phyloP scores from a whole-genome alignment of 2,329 filamentous ascomycete species.

The Fusarium tupiense region DNA sequence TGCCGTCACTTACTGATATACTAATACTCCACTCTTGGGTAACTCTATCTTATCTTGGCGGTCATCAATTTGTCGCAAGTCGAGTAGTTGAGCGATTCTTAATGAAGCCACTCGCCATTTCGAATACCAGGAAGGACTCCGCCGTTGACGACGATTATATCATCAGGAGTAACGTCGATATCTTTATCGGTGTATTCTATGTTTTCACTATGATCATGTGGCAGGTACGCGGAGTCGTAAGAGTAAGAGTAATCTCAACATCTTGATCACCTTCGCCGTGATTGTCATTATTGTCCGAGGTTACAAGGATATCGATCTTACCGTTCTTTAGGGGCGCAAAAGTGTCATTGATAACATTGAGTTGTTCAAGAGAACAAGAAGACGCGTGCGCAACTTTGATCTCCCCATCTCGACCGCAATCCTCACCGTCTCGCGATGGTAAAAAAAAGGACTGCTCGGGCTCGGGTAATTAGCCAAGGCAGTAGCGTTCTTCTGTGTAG shows the following conservation, averaged over 20 bases:
- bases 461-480: background rate
- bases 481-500: rapidly evolving
- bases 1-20: background rate
- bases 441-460: rapidly evolving
- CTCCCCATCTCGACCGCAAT: too few species aligned
- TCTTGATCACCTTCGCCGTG: rapidly evolving
- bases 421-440: background rate
- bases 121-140: too few species aligned
- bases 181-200: rapidly evolving
- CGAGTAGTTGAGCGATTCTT: background rate
- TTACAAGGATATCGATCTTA: too few species aligned
- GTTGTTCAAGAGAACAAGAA: background rate
- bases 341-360: background rate
- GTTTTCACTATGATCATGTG: background rate
- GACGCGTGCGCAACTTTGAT: background rate
- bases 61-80: too few species aligned
- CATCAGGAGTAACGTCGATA: rapidly evolving
- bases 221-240: too few species aligned
- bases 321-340: background rate
- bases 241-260: too few species aligned
- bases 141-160: too few species aligned
- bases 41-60: too few species aligned
- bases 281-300: background rate
- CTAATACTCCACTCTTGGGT: rapidly evolving
- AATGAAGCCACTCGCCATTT: background rate